Evolutionary conservation across 805 yeast species (phyloP).

Genomic region (Ogataea polymorpha): DNA sequence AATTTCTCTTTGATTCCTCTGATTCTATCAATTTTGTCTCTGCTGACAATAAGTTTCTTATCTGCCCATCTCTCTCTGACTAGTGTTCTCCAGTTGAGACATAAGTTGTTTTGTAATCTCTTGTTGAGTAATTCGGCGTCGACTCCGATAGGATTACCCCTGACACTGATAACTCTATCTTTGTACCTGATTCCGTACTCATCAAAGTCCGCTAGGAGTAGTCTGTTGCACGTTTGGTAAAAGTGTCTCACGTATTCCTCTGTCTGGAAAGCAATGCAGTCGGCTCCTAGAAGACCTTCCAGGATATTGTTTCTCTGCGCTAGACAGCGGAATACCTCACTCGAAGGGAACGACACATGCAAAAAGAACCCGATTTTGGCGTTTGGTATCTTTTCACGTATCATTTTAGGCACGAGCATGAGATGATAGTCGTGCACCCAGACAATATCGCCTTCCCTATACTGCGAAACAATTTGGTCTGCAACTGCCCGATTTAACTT

Average conservation of each 20-base stretch:
- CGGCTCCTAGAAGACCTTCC: conserved; percentile 85
- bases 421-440: conserved; percentile 97
- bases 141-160: conserved; percentile 73
- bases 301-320: conserved; percentile 80
- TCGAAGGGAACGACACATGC: conserved; percentile 92
- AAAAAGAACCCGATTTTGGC: conserved; percentile 90
- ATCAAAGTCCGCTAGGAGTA: conserved; percentile 79
- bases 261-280: conserved; percentile 84
- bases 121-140: conserved; percentile 58
- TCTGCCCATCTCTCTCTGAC: conserved; percentile 77
- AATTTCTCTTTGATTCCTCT: conserved; percentile 88
- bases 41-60: conserved; percentile 70
- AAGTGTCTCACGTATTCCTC: conserved; percentile 93
- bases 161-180: conserved; percentile 54
- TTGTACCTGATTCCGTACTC: conserved; percentile 57
- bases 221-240: conserved; percentile 81
- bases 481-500: conserved; percentile 77
- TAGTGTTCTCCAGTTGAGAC: conserved; percentile 61
- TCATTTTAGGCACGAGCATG: conserved; percentile 80
- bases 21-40: conserved; percentile 85
- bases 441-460: conserved; percentile 71
- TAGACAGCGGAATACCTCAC: conserved; percentile 90
- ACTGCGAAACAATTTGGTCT: conserved; percentile 61
- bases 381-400: conserved; percentile 67
- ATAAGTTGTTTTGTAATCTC: conserved; percentile 43